Percentiles rank a stretch among this genome's conserved stretches.
These are phyloP conservation scores for Phyllosticta ampelicida DNA, from an alignment of 2,329 filamentous ascomycete genomes.

Conservation along the genomic window DNA sequence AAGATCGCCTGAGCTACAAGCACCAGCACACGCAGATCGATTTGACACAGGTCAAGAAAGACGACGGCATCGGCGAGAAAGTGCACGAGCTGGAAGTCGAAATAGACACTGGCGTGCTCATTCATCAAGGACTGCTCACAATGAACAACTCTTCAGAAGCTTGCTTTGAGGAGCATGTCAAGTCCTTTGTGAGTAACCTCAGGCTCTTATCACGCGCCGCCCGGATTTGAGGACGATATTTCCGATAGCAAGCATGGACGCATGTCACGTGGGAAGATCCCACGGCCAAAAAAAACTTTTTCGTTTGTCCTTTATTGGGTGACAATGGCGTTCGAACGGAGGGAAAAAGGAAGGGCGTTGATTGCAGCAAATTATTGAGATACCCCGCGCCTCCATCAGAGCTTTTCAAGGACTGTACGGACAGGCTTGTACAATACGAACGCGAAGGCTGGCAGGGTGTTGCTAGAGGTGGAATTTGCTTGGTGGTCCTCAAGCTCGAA, in stretches of 20 bases:
- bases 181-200: conserved; percentile 65
- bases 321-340: background rate
- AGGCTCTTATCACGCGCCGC: conserved; percentile 37
- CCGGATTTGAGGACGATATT: background rate
- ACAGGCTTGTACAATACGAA: background rate
- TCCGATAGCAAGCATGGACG: background rate
- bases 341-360: conserved; percentile 1
- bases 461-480: background rate
- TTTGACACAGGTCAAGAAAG: conserved; percentile 71
- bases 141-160: conserved; percentile 35
- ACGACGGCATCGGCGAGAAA: conserved; percentile 42
- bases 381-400: conserved; percentile 9
- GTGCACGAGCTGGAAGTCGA: conserved; percentile 78
- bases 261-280: background rate
- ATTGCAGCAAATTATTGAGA: conserved; percentile 7
- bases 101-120: conserved; percentile 50
- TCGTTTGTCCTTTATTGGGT: background rate
- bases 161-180: conserved; percentile 56
- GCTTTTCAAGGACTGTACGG: background rate
- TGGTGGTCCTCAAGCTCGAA: background rate
- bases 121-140: conserved; percentile 54
- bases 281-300: background rate
- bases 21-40: conserved; percentile 81
- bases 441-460: background rate
- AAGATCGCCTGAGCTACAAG: conserved; percentile 84